Conservation (phyloP, 805 yeast genomes). For the Pichia nanzhaoensis region DNA sequence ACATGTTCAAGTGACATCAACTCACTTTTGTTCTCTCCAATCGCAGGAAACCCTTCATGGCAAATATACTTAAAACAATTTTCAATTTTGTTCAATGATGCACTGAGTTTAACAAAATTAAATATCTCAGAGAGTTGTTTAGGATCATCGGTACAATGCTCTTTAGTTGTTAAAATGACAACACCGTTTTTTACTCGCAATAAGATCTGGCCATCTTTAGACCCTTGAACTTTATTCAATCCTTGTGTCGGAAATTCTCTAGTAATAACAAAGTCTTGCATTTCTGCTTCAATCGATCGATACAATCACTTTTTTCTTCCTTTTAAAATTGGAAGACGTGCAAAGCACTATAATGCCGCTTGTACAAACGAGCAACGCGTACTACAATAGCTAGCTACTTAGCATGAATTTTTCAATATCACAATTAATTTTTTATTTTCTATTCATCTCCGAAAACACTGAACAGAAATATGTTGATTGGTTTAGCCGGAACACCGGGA, state of each 20-base stretch:
- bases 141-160: background rate
- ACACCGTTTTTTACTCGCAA: slow-evolving; percentile 12
- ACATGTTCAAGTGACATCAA: slow-evolving; percentile 7
- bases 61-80: slow-evolving; percentile 11
- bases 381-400: no score
- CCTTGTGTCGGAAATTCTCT: slow-evolving; percentile 6
- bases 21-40: slow-evolving; percentile 12
- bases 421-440: no score
- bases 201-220: slow-evolving; percentile 15
- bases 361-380: no score
- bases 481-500: slow-evolving; percentile 60
- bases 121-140: slow-evolving; percentile 10
- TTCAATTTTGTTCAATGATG: slow-evolving; percentile 9
- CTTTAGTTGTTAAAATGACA: slow-evolving; percentile 8
- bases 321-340: no score
- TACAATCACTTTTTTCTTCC: no score
- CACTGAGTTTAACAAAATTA: slow-evolving; percentile 7
- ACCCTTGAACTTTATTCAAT: slow-evolving; percentile 8
- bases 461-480: slow-evolving; percentile 51
- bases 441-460: no score
- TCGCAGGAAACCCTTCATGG: slow-evolving; percentile 8
- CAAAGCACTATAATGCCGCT: no score
- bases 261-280: slow-evolving; percentile 11
- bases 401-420: no score
- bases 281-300: no score